Base-by-base conservation (phyloP, 345 rosid genomes). In the Rhodamnia argentea region DNA sequence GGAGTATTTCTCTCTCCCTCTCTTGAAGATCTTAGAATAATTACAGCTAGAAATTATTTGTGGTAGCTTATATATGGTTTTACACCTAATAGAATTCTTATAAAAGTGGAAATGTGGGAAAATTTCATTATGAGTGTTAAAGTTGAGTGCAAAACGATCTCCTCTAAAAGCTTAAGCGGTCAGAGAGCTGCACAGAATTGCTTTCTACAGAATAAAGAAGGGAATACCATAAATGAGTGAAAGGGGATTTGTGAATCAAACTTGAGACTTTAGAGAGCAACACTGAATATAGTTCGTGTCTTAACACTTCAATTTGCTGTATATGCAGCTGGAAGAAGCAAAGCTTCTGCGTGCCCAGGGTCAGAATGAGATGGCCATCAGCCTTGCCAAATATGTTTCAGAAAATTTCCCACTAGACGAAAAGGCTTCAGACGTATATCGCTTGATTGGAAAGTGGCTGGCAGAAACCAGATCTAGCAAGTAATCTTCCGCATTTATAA, bases 381-480 rank as follows among this genome's bases (percentile, higher is more conserved):
- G 93, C 90, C 98, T 96, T 87, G 99, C 95, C 62, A 94, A 93
- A 85, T 95, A 93, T 89, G 90, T 97, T 84, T 93, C 95, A 75
- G 90, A 93, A 86, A 93, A 95, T 89, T 92, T 91, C 88, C 88
- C 90, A 83, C 87, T 92, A 85, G 88, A 90, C 62, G 97, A 96
- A 87, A 95, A 91, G 84, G 92, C 94, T 85, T 92, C 99, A 60
- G 94, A 96, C 86, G 95, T 95, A 26, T 87, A 92, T 87, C 96
- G 98, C 87, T 91, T 97, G 92, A 94, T 94, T 52, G 99, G 99
- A 60, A 97, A 96, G 91, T 97, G 99, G 99, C 94, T 97, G 83
- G 99, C 97, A 7, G 98, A 96, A 94, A 95, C 97, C 87, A 91
- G 99, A 95, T 95, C 99, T 86, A 96, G 99, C 99, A 96, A 92